A percentile compares a stretch with the other conserved stretches of the same genome.
Conservation (phyloP, 331 rosid species). For the Cucumis variabilis region DNA sequence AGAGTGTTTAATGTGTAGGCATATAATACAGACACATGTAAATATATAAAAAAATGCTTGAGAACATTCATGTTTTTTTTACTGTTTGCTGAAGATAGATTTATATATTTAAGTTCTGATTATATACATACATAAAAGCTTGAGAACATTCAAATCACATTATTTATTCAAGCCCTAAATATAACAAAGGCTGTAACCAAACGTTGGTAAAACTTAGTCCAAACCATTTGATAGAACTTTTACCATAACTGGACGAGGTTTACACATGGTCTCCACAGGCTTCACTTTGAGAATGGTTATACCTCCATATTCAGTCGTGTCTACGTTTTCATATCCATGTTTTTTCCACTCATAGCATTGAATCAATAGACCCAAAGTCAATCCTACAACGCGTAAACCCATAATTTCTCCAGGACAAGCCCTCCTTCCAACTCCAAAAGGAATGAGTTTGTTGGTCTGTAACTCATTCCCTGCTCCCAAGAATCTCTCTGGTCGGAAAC, state of each 20-base stretch:
- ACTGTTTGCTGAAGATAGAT: no score
- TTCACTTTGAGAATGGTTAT: slow-evolving; percentile 40
- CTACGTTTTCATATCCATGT: slow-evolving; percentile 28
- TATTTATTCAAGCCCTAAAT: not conserved
- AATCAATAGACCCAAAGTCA: slow-evolving; percentile 49
- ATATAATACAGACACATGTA: no score
- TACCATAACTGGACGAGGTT: slow-evolving; percentile 43
- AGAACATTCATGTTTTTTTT: no score
- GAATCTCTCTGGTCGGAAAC: slow-evolving; percentile 61
- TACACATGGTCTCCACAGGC: slow-evolving; percentile 34
- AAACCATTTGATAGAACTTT: not conserved
- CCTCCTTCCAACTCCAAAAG: slow-evolving; percentile 67
- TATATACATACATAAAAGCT: no score
- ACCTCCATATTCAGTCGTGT: slow-evolving; percentile 48
- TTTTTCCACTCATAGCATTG: slow-evolving; percentile 71
- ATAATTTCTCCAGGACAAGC: slow-evolving; percentile 57
- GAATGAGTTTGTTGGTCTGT: slow-evolving; percentile 16
- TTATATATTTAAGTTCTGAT: no score
- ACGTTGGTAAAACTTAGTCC: not conserved
- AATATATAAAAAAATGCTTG: no score
- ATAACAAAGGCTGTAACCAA: not conserved
- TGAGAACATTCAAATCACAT: not conserved
- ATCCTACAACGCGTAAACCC: slow-evolving; percentile 50
- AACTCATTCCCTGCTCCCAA: not conserved
- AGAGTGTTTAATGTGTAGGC: no score